Percentiles rank a stretch among this genome's conserved stretches.
Conservation (phyloP, 805 yeast species). For the Teunomyces funiuensis region DNA sequence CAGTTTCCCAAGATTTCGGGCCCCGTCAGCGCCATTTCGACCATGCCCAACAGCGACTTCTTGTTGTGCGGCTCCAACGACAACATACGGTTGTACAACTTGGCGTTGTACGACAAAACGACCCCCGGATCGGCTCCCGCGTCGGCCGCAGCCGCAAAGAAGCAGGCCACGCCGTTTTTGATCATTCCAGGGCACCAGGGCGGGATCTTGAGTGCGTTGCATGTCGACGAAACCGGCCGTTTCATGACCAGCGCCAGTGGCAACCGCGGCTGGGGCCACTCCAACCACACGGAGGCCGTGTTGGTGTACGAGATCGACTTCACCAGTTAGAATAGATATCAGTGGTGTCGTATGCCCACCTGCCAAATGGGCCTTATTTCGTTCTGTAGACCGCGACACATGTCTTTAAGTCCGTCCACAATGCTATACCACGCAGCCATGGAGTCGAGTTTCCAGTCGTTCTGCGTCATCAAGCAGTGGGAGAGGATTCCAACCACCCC, state of each 20-base stretch:
- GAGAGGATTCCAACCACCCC: conserved; percentile 40
- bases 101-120: conserved; percentile 45
- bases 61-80: conserved; percentile 87
- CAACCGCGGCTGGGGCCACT: conserved; percentile 90
- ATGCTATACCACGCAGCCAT: not conserved
- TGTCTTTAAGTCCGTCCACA: not conserved
- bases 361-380: conserved; percentile 3
- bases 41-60: conserved; percentile 80
- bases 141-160: conserved; percentile 27
- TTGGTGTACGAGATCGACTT: conserved; percentile 76
- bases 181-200: conserved; percentile 98
- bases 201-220: conserved; percentile 73
- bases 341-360: not conserved
- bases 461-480: conserved; percentile 31
- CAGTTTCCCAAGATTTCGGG: conserved; percentile 88
- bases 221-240: conserved; percentile 83
- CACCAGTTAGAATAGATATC: conserved; percentile 13
- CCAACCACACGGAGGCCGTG: conserved; percentile 74
- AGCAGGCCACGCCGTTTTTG: conserved; percentile 67
- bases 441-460: not conserved
- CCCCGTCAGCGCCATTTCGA: conserved; percentile 75
- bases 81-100: conserved; percentile 83
- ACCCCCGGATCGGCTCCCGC: conserved; percentile 14
- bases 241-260: conserved; percentile 92
- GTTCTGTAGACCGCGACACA: conserved; percentile 1